Evolutionary conservation across 2,329 filamentous ascomycete species (phyloP), one percentile per base, ranked within the genome.

Genomic region (Botrytis fabae): DNA sequence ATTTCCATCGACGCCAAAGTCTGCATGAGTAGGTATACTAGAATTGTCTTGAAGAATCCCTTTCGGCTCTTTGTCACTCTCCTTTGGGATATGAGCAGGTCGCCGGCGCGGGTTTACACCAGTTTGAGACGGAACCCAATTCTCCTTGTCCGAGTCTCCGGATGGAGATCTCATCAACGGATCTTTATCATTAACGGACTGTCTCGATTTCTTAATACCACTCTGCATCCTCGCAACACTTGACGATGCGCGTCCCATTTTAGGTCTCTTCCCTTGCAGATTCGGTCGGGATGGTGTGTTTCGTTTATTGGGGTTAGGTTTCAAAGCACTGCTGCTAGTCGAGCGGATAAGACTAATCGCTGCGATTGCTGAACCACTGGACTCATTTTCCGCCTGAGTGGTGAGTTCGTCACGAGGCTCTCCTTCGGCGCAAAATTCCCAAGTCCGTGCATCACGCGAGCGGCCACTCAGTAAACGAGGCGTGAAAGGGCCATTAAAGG

Each of bases 61-160:
- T 63, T 77, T 76, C 6, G 76, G 64, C 10, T 72, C 60, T 42
- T 62, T 51, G 59, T 72, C 71, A 22, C 76, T 79, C 42, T 75
- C 75, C 70, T 71, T 78, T 70, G 66, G 75, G 72, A 73, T 77
- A 75, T 81, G 78, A 40, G 81, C 79, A 51, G 77, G 78, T 61
- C 76, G 78, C 60, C 72, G 80, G 74, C 75, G 82, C 70, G 82
- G 78, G 75, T 83, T 84, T 14, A 82, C 85, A 60, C 83, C 84
- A 62, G 85, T 84, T 75, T 85, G 85, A 75, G 85, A 85, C 1
- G 85, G 91, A 79, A 85, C 88, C 88, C 94, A 97, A 80, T 98
- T 98, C 84, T 98, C 95, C 83, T 98, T 98, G 81, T 98, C 95
- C 1, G 94, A 97, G 79, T 97, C 95, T 66, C 89, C 85, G 81